Base-by-base conservation (phyloP, 306 rosid species). In the Rubus parviflorus region DNA sequence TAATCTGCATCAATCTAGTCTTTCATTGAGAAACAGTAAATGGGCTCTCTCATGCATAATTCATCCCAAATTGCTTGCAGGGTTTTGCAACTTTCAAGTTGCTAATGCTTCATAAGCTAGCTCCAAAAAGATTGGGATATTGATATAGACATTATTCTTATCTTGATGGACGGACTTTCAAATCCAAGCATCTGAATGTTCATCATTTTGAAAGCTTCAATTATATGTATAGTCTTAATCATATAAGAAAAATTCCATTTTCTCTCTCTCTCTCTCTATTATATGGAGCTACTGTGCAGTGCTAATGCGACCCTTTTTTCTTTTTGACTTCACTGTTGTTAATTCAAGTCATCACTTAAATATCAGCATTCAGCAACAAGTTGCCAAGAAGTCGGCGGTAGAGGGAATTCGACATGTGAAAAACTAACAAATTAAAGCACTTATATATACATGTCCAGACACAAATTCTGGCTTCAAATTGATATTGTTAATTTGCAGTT, bases 321-420 rank as follows among this genome's bases (percentile, higher is more conserved):
- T 11, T 11, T 43, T 47, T 67, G 72, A 38, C 37, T 42, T 19
- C 71, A 66, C 1, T 66, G 4, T 41, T 65, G 25, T 17, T 65
- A 14, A 17, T 48, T 53, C 1, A 35, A 35, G 47, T 17, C 64
- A 11, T 52, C 45, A 7, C 35, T 54, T 3, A 14, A 38, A 20
- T 73, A 22, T 8, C 40, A 22, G 67, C 14, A 15, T 14, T 8
- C 40, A 22, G 67, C 14, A 15, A 38, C 25, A 38, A 63, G 45
- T 60, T 37, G 69, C 46, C 76, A 54, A 56, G 41, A 41, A 20
- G 67, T 73, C 67, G 77, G 77, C 67, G 77, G 77, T 16, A 41
- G 20, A 42, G 16, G 19, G 8, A 40, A 38, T 56, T 56, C 22
- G 42, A 15, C 77, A 41, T 41, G 77, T 73, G 77, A 7, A 53